These are phyloP conservation scores for Carnegiea gigantea DNA, from an alignment of 179 eudicot genomes.

Conservation along the genomic window DNA sequence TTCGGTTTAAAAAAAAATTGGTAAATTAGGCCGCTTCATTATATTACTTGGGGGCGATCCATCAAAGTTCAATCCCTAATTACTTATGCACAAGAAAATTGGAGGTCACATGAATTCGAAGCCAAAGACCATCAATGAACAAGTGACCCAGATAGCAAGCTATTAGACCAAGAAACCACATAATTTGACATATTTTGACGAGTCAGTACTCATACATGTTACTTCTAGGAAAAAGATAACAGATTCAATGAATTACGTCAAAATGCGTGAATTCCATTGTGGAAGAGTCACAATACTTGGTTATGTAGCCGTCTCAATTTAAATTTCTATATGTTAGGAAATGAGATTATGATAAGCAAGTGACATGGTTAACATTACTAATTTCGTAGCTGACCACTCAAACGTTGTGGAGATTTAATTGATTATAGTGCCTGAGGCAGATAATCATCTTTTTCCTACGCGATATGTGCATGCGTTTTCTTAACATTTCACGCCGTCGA, in stretches of 20 bases:
- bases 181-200: no score
- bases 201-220: no score
- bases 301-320: background rate
- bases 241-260: background rate
- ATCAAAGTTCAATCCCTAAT: no score
- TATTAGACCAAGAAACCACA: no score
- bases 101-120: no score
- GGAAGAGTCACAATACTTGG: background rate
- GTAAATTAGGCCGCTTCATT: no score
- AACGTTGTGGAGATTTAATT: background rate
- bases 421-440: background rate
- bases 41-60: no score
- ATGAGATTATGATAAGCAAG: background rate
- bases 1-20: no score
- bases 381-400: background rate
- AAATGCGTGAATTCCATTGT: background rate
- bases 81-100: no score
- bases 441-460: background rate
- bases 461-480: background rate
- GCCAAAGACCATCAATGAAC: no score
- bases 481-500: background rate
- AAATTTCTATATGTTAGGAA: background rate
- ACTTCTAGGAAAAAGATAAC: no score
- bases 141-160: no score
- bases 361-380: background rate